A percentile compares a stretch with the other conserved stretches of the same genome.
Evolutionary conservation across 2,329 filamentous ascomycete species (phyloP).

Genomic region (Elsinoe australis): DNA sequence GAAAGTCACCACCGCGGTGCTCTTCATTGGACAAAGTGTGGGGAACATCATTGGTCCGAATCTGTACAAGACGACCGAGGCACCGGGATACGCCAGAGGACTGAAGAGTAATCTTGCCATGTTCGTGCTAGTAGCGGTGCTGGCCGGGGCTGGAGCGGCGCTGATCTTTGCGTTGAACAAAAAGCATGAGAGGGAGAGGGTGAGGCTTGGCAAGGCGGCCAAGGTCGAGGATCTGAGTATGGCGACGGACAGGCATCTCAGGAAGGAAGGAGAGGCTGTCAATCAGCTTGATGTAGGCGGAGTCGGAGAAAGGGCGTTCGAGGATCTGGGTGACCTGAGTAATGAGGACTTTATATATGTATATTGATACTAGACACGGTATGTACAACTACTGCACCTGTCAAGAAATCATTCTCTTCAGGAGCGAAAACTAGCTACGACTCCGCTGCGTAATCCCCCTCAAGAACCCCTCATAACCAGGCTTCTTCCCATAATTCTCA

Average conservation of each 20-base stretch:
- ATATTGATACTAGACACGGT: too few species aligned
- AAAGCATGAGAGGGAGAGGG: constrained; percentile 39
- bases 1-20: constrained; percentile 56
- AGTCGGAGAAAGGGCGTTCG: too few species aligned
- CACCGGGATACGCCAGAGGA: constrained; percentile 51
- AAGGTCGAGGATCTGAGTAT: too few species aligned
- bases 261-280: constrained; percentile 31
- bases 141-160: constrained; percentile 39
- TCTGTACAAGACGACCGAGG: constrained; percentile 55
- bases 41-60: constrained; percentile 61
- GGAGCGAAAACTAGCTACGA: too few species aligned
- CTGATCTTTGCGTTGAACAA: constrained; percentile 50
- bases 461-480: constrained; percentile 32
- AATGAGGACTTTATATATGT: constrained; percentile 60
- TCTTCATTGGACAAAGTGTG: constrained; percentile 58
- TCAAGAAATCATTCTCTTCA: too few species aligned
- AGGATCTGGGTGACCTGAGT: constrained; percentile 53
- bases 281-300: too few species aligned
- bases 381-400: too few species aligned
- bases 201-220: too few species aligned
- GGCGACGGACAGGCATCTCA: constrained; percentile 29
- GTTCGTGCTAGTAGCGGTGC: constrained; percentile 51
- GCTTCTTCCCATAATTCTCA: constrained; percentile 41
- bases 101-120: constrained; percentile 54
- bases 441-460: constrained; percentile 22